Evolutionary conservation across 2,329 filamentous ascomycete genomes (phyloP).

Genomic region (Cercospora zeina): DNA sequence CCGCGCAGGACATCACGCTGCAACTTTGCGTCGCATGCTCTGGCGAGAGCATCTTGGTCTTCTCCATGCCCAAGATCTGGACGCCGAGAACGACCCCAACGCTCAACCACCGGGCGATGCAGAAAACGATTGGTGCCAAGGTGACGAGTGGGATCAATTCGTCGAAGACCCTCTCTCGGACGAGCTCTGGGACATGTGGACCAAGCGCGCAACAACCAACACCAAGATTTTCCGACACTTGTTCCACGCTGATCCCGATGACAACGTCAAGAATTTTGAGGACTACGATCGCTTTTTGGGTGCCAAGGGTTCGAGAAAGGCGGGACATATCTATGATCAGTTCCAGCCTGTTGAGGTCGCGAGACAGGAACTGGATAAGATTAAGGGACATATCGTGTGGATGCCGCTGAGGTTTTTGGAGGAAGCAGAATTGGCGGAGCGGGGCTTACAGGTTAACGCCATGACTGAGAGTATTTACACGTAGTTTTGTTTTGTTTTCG

Average conservation of each 20-base stretch:
- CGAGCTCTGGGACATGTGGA: constrained; percentile 67
- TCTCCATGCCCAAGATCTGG: constrained; percentile 68
- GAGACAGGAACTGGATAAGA: constrained; percentile 70
- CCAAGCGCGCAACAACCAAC: constrained; percentile 65
- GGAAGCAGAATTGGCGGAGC: constrained; percentile 86
- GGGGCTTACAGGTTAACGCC: constrained; percentile 79
- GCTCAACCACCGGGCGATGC: constrained; percentile 71
- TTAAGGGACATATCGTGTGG: constrained; percentile 85
- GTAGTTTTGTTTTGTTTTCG: constrained; percentile 44
- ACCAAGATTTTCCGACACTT: constrained; percentile 74
- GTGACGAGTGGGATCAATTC: constrained; percentile 60
- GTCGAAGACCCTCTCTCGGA: constrained; percentile 62
- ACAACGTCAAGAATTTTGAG: constrained; percentile 83
- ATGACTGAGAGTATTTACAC: constrained; percentile 87
- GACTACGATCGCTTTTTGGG: constrained; percentile 82
- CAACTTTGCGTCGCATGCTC: constrained; percentile 75
- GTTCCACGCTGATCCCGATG: constrained; percentile 86
- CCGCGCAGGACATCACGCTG: constrained; percentile 76
- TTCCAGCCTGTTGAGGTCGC: constrained; percentile 73
- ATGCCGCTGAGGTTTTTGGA: constrained; percentile 87
- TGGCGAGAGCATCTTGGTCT: constrained; percentile 91
- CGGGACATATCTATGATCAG: constrained; percentile 83
- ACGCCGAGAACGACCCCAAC: constrained; percentile 68
- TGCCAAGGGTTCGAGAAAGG: constrained; percentile 59
- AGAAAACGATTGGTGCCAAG: constrained; percentile 73